Evolutionary conservation across 176 grass and related monocot genomes (phyloP), one percentile per base, ranked within the genome.

Genomic region (Oryza longistaminata): DNA sequence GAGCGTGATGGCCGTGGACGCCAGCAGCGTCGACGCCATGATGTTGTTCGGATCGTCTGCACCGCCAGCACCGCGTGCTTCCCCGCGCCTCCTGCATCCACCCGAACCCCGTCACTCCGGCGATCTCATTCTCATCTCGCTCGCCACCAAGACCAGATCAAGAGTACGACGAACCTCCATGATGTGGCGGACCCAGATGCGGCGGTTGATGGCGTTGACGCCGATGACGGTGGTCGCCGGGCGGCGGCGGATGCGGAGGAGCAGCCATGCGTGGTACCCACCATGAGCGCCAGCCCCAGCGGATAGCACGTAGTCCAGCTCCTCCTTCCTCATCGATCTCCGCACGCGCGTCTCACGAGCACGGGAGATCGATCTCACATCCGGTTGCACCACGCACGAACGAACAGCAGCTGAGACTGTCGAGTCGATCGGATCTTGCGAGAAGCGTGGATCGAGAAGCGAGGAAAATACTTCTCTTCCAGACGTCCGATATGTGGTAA

Each of bases 21-120:
- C 95, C 3, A 97, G 81, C 31, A 97, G 79, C 44, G 95, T 93
- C 64, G 91, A 97, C 14, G 95, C 95, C 95, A 97, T 97, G 82
- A 97, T 97, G 85, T 75, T 94, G 87, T 97, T 97, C 95, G 87
- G 74, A 97, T 80, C 62, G 95, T 97, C 82, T 97, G 92, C 48
- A 97, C 95, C 3, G 88, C 90, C 79, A 94, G 73, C 70, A 97
- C 87, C 5, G 85, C 92, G 78, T 91, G 92, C 87, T 93, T 97
- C 21, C 74, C 83, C 0, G 82, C 9, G 88, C 16, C 10, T 97
- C 95, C 92, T 97, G 71, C 71, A 70, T 11, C 14, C 72, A 13
- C 46, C 13, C 11, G 0, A 13, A 15, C 15, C 0, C 0, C 40
- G 11, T 31, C 65, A 24, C 48, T 19, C 77, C 61, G 2, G 27